Evolutionary conservation across 2,329 filamentous ascomycete genomes (phyloP).

Genomic region (Penicillium sumatraense): DNA sequence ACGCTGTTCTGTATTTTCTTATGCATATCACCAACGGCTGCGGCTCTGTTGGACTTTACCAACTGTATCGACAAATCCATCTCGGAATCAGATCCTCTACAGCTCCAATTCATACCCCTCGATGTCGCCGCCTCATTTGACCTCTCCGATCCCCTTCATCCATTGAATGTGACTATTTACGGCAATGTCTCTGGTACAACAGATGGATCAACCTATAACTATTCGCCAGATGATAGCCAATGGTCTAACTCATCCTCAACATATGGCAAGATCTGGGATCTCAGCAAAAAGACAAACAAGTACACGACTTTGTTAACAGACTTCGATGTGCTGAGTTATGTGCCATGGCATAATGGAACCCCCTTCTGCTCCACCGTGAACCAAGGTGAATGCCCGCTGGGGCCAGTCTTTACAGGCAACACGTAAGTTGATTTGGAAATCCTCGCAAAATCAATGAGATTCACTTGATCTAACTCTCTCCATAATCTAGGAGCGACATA

Average conservation of each 20-base stretch:
- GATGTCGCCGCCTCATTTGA: slow-evolving; percentile 77
- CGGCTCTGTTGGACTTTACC: slow-evolving; percentile 75
- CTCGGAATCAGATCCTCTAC: slow-evolving; percentile 62
- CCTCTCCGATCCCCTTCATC: slow-evolving; percentile 62
- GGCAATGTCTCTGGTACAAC: slow-evolving; percentile 85
- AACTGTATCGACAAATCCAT: slow-evolving; percentile 74
- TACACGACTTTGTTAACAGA: slow-evolving; percentile 75
- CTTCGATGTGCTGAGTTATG: slow-evolving; percentile 77
- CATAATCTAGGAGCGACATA: slow-evolving; percentile 48
- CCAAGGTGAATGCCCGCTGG: slow-evolving; percentile 73
- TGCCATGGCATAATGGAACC: slow-evolving; percentile 62
- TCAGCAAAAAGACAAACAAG: slow-evolving; percentile 62
- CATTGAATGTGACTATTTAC: slow-evolving; percentile 78
- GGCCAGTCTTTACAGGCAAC: slow-evolving; percentile 70
- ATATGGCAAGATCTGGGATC: slow-evolving; percentile 76
- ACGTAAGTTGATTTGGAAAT: slow-evolving; percentile 47
- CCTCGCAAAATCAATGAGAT: too few relatives aligned
- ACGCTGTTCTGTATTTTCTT: slow-evolving; percentile 26
- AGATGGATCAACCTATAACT: slow-evolving; percentile 56
- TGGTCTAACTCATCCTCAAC: slow-evolving; percentile 67
- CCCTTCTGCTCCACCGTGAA: slow-evolving; percentile 70
- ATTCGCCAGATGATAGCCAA: slow-evolving; percentile 60
- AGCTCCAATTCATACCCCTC: slow-evolving; percentile 79
- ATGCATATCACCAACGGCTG: slow-evolving; percentile 53
- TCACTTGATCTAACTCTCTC: slow-evolving; percentile 1